These are phyloP conservation scores for Mucor mucedo DNA, from an alignment of 371 early-diverging fungal species.

Conservation along the genomic window DNA sequence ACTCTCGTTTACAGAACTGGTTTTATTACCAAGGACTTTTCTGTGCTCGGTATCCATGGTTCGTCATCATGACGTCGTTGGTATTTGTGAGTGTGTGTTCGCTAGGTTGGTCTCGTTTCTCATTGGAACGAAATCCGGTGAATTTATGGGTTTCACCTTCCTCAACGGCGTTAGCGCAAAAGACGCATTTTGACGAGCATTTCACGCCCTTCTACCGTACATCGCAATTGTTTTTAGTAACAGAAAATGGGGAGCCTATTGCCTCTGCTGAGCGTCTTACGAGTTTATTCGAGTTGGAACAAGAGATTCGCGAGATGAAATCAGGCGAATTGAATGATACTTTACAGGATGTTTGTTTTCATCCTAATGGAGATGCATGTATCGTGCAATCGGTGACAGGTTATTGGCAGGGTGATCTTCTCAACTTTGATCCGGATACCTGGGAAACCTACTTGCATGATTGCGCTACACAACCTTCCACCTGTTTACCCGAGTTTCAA, in stretches of 20 bases:
- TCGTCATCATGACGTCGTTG: constrained; percentile 54
- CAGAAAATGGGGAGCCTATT: constrained; percentile 48
- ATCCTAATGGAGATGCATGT: constrained; percentile 71
- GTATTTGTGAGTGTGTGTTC: constrained; percentile 57
- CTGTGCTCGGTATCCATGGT: constrained; percentile 68
- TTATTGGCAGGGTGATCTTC: constrained; percentile 70
- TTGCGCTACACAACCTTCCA: constrained; percentile 61
- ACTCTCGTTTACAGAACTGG: constrained; percentile 62
- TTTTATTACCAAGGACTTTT: constrained; percentile 72
- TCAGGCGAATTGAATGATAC: constrained; percentile 41
- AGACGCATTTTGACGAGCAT: constrained; percentile 70
- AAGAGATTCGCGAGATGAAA: constrained; percentile 51
- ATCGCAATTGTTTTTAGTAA: constrained; percentile 70
- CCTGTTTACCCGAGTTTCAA: constrained; percentile 68
- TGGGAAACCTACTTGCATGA: constrained; percentile 54
- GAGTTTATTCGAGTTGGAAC: constrained; percentile 60
- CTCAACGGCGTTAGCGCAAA: constrained; percentile 64
- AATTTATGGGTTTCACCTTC: constrained; percentile 76
- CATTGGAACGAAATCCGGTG: constrained; percentile 69
- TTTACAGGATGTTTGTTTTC: constrained; percentile 71
- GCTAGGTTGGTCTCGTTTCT: constrained; percentile 62
- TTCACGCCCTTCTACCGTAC: constrained; percentile 81
- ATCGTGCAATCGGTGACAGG: constrained; percentile 77
- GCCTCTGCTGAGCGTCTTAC: constrained; percentile 54
- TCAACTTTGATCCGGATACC: constrained; percentile 47